Base-by-base conservation (phyloP, 805 yeast genomes). In the Brettanomyces sp. region DNA sequence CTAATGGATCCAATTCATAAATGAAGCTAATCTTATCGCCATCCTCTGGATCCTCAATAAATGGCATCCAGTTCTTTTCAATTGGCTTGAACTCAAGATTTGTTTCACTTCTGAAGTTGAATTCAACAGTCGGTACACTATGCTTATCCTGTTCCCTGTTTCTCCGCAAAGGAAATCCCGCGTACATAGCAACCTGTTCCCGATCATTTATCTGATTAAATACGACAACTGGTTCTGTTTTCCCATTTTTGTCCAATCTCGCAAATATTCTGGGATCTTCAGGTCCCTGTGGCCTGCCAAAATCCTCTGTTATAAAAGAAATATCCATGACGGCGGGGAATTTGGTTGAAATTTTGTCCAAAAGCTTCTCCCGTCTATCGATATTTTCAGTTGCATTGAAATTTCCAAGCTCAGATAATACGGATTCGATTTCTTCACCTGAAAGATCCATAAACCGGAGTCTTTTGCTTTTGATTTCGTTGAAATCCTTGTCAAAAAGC, bases 221-320 rank as follows among this genome's bases (percentile, higher is more conserved):
- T 3, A 73, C 53, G 18, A 75, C 60, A 12, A 74, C 56, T 1
- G 80, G 80, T 47, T 75, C 79, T 30, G 66, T 67, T 36, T 54
- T 55, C 8, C 36, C 36, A 6, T n/a, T 11, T 9, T 36, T 30
- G 5, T 70, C 71, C 34, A 58, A 59, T n/a, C 57, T 56, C 39
- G 56, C 56, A 8, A 72, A 49, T 33, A 74, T 56, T 33, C 78
- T 62, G 1, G 80, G 77, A 52, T 75, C 79, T 55, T 74, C 77
- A 2, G 80, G 75, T 0, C 80, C 80, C 7, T 60, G 41, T 13
- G 53, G 43, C 41, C 56, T 56, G 36, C 59, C 58, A 11, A 43
- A 39, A 39, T 52, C 52, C 37, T 58, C 54, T 6, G 50, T 49
- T 41, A 58, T 59, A 43, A 63, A 58, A 24, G 63, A 58, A 30